Evolutionary conservation across 352 stramenopile species (phyloP).

Genomic region (Globisporangium lucens): DNA sequence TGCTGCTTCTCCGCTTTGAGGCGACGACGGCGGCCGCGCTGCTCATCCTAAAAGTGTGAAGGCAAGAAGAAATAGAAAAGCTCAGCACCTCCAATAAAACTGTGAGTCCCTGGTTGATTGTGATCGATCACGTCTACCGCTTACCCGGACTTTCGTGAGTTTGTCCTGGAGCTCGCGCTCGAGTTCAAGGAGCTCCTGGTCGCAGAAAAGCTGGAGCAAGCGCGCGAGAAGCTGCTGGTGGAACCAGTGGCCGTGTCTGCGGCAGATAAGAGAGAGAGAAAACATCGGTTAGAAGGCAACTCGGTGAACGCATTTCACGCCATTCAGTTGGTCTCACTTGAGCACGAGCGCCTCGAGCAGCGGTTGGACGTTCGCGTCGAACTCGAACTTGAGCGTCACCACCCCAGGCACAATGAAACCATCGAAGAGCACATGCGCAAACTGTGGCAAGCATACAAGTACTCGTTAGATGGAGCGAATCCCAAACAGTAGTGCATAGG

Average conservation of each 20-base stretch:
- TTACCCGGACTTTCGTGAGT: slow-evolving; percentile 36
- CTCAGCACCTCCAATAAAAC: background rate
- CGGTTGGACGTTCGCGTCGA: slow-evolving; percentile 45
- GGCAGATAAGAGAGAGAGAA: background rate
- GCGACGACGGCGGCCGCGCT: slow-evolving; percentile 20
- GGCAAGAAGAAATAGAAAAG: background rate
- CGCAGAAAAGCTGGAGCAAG: slow-evolving; percentile 45
- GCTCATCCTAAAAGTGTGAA: slow-evolving; percentile 20
- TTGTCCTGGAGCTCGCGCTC: slow-evolving; percentile 53
- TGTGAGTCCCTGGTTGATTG: background rate
- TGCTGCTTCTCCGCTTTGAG: background rate
- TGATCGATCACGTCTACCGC: background rate
- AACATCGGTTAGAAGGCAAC: background rate
- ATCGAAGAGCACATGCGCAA: slow-evolving; percentile 62
- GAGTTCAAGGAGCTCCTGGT: slow-evolving; percentile 41
- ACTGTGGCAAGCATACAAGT: slow-evolving; percentile 18
- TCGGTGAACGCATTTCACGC: background rate
- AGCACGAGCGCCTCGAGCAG: slow-evolving; percentile 52
- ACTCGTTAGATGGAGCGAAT: background rate
- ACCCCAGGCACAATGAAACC: slow-evolving; percentile 55
- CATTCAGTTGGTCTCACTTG: slow-evolving; percentile 27
- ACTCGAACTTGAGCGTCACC: slow-evolving; percentile 33
- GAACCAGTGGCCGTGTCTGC: slow-evolving; percentile 63
- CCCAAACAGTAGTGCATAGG: background rate
- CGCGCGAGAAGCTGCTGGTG: slow-evolving; percentile 53